These are phyloP conservation scores for Gracilaria caudata DNA, from an alignment of 23 red algal species.

Conservation along the genomic window DNA sequence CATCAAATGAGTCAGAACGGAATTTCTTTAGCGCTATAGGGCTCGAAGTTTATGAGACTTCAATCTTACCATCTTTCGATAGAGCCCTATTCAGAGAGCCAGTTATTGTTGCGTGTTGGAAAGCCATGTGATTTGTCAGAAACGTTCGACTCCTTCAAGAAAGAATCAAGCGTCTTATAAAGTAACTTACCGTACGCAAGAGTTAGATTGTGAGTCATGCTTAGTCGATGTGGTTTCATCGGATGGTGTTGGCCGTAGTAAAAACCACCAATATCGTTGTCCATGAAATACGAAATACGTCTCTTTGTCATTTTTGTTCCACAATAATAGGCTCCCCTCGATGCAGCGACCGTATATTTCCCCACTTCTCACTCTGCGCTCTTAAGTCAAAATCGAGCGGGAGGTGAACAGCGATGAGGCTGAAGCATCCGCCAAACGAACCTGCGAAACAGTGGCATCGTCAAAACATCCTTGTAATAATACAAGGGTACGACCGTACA, in stretches of 20 bases:
- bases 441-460: not conserved
- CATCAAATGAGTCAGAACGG: not conserved
- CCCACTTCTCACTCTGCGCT: not conserved
- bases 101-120: not conserved
- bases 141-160: not conserved
- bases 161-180: not conserved
- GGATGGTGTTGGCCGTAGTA: conserved; percentile 99
- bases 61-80: conserved; percentile 76
- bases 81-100: conserved; percentile 46
- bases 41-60: not conserved
- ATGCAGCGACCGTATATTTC: not conserved
- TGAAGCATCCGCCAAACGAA: not conserved
- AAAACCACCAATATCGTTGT: conserved; percentile 94
- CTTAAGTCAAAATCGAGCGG: not conserved
- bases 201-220: conserved; percentile 92
- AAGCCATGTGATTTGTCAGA: not conserved
- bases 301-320: conserved; percentile 44
- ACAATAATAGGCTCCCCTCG: not conserved
- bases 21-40: not conserved
- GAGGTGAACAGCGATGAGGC: not conserved
- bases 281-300: conserved; percentile 94
- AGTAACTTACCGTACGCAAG: conserved; percentile 87
- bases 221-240: conserved; percentile 96
- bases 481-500: too few species aligned
- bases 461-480: not conserved